Evolutionary conservation across 345 rosid genomes (phyloP), one percentile per base, ranked within the genome.

Genomic region (Hypericum perforatum): DNA sequence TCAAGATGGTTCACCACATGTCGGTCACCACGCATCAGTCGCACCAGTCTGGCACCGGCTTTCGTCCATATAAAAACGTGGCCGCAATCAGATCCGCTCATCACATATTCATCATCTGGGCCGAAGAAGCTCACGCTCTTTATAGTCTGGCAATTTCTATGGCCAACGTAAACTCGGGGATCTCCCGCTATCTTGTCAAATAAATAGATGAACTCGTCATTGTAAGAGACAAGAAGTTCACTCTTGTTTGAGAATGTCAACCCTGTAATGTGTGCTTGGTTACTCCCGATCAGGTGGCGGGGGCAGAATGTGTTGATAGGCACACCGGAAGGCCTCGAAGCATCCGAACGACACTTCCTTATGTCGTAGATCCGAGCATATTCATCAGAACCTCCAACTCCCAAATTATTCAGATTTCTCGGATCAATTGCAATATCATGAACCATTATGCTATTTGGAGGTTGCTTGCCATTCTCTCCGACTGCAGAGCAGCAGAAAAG

Each of bases 61-160:
- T 82, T 82, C 66, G 67, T 72, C 89, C 89, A 82, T 11, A 79
- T 67, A 64, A 77, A 82, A 29, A 82, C 73, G 61, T 75, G 80
- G 43, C 84, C 82, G 42, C 84, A 81, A 65, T 81, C 88, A 54
- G 88, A 81, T 45, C 84, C 88, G 53, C 80, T 78, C 16, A 56
- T 41, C 45, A 78, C 80, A 60, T 78, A 76, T 50, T 82, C 88
- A 66, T 78, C 88, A 38, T 68, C 72, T 10, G 82, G 84, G 50
- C 88, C 80, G 14, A 78, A 76, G 62, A 82, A 78, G 48, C 60
- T 82, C 53, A 76, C 84, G 63, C 82, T 84, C 62, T 82, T 78
- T 11, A 82, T 65, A 6, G 84, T 78, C 72, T 63, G 62, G 43
- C 80, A 69, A 65, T 82, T 78, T 55, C 80, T 74, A 48, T 82